phyloP scores from a whole-genome alignment of 108 stramenopile genomes.

The Pseudonitzschia pungens region DNA sequence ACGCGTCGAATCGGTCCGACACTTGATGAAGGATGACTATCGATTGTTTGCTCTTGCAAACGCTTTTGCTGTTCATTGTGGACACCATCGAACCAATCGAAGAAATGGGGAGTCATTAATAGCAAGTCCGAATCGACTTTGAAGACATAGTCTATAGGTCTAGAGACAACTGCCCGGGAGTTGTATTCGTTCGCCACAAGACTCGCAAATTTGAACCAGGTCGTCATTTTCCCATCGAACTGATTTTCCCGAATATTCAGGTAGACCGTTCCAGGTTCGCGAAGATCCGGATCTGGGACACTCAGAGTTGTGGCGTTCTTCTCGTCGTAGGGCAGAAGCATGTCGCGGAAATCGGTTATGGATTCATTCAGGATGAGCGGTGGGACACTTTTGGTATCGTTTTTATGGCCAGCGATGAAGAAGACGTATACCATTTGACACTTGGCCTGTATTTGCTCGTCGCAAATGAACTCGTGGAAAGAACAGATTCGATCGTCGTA shows the following conservation, averaged over 20 bases:
- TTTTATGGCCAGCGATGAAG: slow-evolving; percentile 34
- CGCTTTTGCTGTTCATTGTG: slow-evolving; percentile 20
- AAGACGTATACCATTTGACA: slow-evolving; percentile 44
- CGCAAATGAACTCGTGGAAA: slow-evolving; percentile 1
- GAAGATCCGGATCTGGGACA: background rate
- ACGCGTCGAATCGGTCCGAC: background rate
- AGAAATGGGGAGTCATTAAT: slow-evolving; percentile 27
- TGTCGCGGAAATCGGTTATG: slow-evolving; percentile 13
- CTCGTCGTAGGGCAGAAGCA: background rate
- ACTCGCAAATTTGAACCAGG: slow-evolving; percentile 42
- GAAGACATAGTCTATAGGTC: slow-evolving; percentile 37
- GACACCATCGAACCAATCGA: slow-evolving; percentile 21
- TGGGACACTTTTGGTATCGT: slow-evolving; percentile 7
- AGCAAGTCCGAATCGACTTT: slow-evolving; percentile 44
- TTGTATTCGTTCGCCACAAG: slow-evolving; percentile 17
- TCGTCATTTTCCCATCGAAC: slow-evolving; percentile 42
- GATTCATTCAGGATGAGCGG: background rate
- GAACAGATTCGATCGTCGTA: slow-evolving; percentile 28
- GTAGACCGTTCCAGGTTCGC: slow-evolving; percentile 31
- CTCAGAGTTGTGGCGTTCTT: background rate
- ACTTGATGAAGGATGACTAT: too few species aligned
- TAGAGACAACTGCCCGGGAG: background rate
- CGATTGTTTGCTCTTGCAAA: background rate
- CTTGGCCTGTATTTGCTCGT: background rate
- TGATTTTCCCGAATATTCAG: slow-evolving; percentile 51